Base-by-base conservation (phyloP, 2,329 filamentous ascomycete genomes). In the Endocalyx cinctus region DNA sequence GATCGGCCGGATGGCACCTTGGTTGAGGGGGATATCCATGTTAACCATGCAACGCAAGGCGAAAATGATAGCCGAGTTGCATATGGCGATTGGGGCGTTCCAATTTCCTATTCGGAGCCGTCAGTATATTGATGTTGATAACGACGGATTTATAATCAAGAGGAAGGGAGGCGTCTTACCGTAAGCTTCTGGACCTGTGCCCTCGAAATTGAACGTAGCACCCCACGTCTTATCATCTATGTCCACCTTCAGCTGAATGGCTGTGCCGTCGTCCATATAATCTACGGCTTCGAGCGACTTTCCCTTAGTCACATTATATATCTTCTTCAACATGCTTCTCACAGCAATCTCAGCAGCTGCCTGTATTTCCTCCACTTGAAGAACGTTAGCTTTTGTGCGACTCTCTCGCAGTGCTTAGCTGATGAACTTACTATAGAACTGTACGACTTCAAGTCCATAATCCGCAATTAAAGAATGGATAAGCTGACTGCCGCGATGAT, bases 201-300 rank as follows among this genome's bases (percentile, higher is more conserved):
- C 62, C 0, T 57, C 57, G 42, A 65, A 66, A 37, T 66, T 61
- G 38, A 65, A 65, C 0, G 83, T 64, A 0, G 87, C 87, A 41
- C 85, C 82, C 12, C 85, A 87, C 26, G 83, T 79, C 0, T 79
- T 70, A 0, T 75, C 73, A 50, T 90, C 77, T 43, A 94, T 92
- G 2, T 77, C 81, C 10, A 94, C 72, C 41, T 79, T 82, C 6
- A 94, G 70, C 32, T 74, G 69, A 49, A 94, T 90, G 0, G 85
- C 84, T 8, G 76, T 84, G 17, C 87, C 87, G 48, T 94, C 87
- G 47, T 94, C 87, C 84, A 94, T 92, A 63, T 81, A 87, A 52
- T 94, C 87, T 2, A 81, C 68, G 0, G 87, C 84, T 6, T 76
- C 72, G 1, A 94, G 71, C n/a, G 84, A 77, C 37, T 77, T 71